Evolutionary conservation across 78 protist species (phyloP), one percentile per base, ranked within the genome.

Genomic region (Fonticula alba): DNA sequence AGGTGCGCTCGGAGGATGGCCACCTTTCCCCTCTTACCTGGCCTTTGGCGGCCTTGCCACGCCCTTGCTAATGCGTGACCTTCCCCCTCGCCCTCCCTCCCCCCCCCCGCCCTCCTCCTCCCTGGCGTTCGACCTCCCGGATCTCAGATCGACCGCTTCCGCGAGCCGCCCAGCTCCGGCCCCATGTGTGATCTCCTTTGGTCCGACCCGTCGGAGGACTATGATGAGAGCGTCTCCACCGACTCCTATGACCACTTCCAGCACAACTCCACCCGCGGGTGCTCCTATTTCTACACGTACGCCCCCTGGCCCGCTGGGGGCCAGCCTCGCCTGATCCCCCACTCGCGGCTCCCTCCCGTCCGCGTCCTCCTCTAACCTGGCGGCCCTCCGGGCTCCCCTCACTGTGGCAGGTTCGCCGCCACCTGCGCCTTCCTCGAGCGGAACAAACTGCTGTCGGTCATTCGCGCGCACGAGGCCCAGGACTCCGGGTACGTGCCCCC

Each of bases 381-480:
- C 64, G 13, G 46, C n/a, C n/a, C n/a, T n/a, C n/a, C n/a, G 11
- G 29, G 32, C 24, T 64, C 11, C n/a, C n/a, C 26, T 15, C 15
- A 5, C 13, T 49, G 27, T 22, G 7, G 36, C 38, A 69, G 80
- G 20, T 72, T 76, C 50, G 68, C 53, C 41, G 97, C 98, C 22
- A 94, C 73, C 49, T 73, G 84, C 56, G 22, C 40, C n/a, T 95
- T 95, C 58, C 51, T 95, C 52, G 79, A 83, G 43, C 32, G 69
- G 29, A 95, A 95, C 73, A 68, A 76, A 35, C 69, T 95, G 35
- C 55, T 87, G 24, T 86, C 94, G 1, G 71, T 95, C 13, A 82
- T 95, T 26, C 82, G 99, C 47, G 99, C 96, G n/a, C 99, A 95
- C 69, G 99, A 95, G 64, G 97, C 93, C 1, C 92, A 90, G 66